These are phyloP conservation scores for Xylariaceae sp. DNA, from an alignment of 2,329 filamentous ascomycete genomes.

Conservation along the genomic window DNA sequence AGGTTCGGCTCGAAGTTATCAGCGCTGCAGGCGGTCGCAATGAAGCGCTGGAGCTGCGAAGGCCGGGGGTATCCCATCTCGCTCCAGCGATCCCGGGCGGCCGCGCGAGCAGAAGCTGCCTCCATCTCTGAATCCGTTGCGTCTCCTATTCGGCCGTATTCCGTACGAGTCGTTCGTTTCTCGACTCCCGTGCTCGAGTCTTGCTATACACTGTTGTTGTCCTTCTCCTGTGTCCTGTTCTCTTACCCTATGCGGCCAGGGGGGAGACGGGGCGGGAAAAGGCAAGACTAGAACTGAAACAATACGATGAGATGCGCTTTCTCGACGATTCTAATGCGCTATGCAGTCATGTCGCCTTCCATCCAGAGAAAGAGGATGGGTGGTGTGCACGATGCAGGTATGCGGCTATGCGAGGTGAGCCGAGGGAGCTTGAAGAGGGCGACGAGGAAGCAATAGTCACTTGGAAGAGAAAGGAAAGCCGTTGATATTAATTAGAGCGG, in stretches of 20 bases:
- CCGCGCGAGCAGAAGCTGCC: slow-evolving; percentile 91
- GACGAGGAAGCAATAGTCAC: neutral
- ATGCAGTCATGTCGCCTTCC: slow-evolving; percentile 2
- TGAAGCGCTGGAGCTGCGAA: slow-evolving; percentile 89
- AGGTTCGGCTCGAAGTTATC: slow-evolving; percentile 98
- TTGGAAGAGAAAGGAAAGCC: no score
- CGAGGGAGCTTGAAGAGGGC: neutral
- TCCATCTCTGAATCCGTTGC: slow-evolving; percentile 55
- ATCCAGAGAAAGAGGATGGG: neutral
- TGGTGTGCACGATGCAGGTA: neutral
- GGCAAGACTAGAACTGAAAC: neutral
- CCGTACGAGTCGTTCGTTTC: neutral
- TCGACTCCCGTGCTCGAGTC: neutral
- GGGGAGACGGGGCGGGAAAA: neutral
- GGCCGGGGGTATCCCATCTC: slow-evolving; percentile 71
- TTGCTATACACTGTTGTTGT: neutral
- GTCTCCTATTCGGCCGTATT: neutral
- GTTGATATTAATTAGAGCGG: no score
- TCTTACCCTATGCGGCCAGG: neutral
- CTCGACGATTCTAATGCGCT: slow-evolving; percentile 1
- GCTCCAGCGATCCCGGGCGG: slow-evolving; percentile 88
- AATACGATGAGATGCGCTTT: slow-evolving; percentile 2
- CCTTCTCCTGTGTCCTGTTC: neutral
- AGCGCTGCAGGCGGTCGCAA: slow-evolving; percentile 91
- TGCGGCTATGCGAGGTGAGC: neutral